Evolutionary conservation across 1,139 yeast species (phyloP).

Genomic region (Kluyveromyces sp.): DNA sequence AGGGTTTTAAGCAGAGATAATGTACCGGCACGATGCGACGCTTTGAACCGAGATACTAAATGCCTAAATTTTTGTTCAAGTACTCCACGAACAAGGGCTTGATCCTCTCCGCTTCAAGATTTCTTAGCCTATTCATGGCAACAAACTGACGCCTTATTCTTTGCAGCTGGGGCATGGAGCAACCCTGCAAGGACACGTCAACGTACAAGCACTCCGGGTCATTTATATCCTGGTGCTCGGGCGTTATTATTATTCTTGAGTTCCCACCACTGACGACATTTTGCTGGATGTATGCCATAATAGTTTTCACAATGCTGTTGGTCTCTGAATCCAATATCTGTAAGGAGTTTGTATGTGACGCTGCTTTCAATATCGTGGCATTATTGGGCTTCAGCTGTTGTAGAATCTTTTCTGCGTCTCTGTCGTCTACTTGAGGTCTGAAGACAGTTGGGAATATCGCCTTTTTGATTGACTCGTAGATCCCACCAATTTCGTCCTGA

Average conservation of each 20-base stretch:
- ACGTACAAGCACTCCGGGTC: conserved; percentile 39
- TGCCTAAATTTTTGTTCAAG: conserved; percentile 38
- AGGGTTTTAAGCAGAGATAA: no score
- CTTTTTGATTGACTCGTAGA: conserved; percentile 62
- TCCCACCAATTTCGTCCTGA: conserved; percentile 46
- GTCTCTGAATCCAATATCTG: conserved; percentile 76
- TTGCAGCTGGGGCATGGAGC: conserved; percentile 74
- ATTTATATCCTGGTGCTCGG: conserved; percentile 31
- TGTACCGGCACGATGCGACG: no score
- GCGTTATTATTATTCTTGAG: conserved; percentile 27
- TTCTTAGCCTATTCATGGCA: conserved; percentile 69
- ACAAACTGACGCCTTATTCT: conserved; percentile 78
- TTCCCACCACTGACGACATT: conserved; percentile 20
- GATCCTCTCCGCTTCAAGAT: conserved; percentile 55
- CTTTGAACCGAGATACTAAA: no score
- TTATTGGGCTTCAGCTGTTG: conserved; percentile 51
- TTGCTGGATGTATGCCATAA: conserved; percentile 22
- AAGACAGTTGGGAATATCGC: conserved; percentile 43
- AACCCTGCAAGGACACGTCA: conserved; percentile 55
- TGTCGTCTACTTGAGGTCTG: conserved; percentile 38
- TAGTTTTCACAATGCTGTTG: conserved; percentile 19
- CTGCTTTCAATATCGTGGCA: conserved; percentile 68
- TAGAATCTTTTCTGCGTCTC: conserved; percentile 32
- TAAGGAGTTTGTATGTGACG: conserved; percentile 64
- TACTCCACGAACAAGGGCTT: conserved; percentile 68